phyloP scores from a whole-genome alignment of 2,329 filamentous ascomycete species.

The Colletotrichum sp. region DNA sequence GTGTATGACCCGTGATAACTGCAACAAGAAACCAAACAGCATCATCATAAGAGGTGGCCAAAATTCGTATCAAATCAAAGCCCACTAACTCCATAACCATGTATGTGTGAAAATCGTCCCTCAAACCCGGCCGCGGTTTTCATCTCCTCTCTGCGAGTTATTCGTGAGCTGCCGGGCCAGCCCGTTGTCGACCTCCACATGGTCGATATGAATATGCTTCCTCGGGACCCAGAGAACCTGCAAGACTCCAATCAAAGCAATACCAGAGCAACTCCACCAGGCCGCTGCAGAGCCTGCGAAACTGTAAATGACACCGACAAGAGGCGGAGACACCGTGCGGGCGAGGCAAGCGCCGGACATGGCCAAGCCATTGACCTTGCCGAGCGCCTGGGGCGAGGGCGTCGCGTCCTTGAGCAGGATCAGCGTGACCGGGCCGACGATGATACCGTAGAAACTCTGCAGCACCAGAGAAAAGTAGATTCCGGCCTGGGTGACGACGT shows the following conservation, averaged over 20 bases:
- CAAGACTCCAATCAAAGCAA: conserved; percentile 10
- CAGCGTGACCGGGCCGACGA: conserved; percentile 71
- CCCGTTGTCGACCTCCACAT: conserved; percentile 21
- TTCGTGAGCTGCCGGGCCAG: conserved; percentile 1
- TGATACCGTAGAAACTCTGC: conserved; percentile 71
- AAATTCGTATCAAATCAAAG: not conserved
- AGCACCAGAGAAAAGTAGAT: conserved; percentile 71
- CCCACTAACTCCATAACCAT: not conserved
- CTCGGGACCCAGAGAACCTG: conserved; percentile 21
- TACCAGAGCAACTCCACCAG: conserved; percentile 40
- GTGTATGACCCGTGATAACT: not conserved
- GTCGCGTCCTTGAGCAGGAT: conserved; percentile 77
- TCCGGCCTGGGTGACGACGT: conserved; percentile 57
- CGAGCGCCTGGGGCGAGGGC: conserved; percentile 65
- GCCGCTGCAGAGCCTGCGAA: conserved; percentile 54
- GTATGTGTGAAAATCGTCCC: not conserved
- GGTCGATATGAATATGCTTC: conserved; percentile 25
- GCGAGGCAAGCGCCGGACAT: conserved; percentile 75
- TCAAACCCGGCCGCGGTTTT: not conserved
- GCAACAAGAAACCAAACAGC: not conserved
- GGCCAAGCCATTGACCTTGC: conserved; percentile 75
- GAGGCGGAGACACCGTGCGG: conserved; percentile 71
- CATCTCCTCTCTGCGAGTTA: conserved; percentile 7
- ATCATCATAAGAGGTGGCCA: not conserved
- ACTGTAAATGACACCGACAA: conserved; percentile 72